Evolutionary conservation across 2,329 filamentous ascomycete species (phyloP).

Genomic region (Gaeumannomyces sp.): DNA sequence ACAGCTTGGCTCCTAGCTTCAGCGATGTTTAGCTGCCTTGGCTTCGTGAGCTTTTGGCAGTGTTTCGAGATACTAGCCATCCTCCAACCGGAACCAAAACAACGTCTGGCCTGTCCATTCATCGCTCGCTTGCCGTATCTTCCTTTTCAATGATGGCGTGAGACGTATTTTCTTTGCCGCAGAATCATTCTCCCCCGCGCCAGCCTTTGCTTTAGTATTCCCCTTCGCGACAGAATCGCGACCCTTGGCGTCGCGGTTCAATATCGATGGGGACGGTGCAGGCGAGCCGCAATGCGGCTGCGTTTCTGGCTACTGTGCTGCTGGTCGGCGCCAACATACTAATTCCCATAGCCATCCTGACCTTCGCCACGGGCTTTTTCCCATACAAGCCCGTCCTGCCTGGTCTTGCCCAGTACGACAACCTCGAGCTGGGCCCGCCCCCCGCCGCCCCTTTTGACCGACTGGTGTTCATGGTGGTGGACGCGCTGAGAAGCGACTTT

Average conservation of each 20-base stretch:
- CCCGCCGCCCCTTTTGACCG: slow-evolving; percentile 75
- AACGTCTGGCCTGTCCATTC: neutral
- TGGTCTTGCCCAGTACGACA: slow-evolving; percentile 67
- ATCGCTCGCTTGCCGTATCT: neutral
- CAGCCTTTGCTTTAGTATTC: neutral
- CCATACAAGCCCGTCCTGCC: slow-evolving; percentile 93
- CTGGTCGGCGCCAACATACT: slow-evolving; percentile 68
- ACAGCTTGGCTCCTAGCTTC: neutral
- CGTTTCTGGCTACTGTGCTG: slow-evolving; percentile 28
- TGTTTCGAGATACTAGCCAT: neutral
- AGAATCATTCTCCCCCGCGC: too few relatives aligned
- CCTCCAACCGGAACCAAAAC: neutral
- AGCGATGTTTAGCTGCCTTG: too few relatives aligned
- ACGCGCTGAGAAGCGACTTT: slow-evolving; percentile 92
- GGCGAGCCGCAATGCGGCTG: neutral
- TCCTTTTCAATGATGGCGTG: neutral
- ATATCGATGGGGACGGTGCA: neutral
- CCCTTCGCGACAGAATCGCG: neutral
- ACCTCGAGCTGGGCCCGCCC: slow-evolving; percentile 43
- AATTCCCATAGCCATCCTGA: slow-evolving; percentile 64
- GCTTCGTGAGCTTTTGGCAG: neutral
- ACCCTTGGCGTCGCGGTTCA: neutral
- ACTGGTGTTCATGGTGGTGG: slow-evolving; percentile 94
- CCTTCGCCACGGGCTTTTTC: slow-evolving; percentile 91
- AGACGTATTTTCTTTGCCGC: neutral